A percentile compares a stretch with the other conserved stretches of the same genome.
Evolutionary conservation across 495 filamentous ascomycete genomes (phyloP).

Genomic region (Bryoglossum gracile): DNA sequence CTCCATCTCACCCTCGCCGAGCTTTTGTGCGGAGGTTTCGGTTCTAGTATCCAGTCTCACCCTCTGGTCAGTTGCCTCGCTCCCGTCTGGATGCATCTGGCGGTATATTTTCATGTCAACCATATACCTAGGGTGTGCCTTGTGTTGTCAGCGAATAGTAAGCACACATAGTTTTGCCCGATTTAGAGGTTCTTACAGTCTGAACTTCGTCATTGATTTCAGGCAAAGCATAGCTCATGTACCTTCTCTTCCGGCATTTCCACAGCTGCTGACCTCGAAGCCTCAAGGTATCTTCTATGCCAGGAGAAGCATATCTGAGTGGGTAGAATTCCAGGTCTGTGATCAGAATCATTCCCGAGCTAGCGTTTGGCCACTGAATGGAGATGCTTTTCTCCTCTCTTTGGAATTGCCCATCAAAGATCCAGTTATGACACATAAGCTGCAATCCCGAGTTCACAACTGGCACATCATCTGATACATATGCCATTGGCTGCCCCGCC

Average conservation of each 20-base stretch:
- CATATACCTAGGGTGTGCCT: constrained; percentile 3
- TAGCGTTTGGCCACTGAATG: no score
- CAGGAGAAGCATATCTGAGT: no score
- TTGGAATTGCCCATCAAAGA: constrained; percentile 1
- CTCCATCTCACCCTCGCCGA: neutral
- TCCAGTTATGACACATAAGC: neutral
- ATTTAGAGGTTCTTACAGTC: neutral
- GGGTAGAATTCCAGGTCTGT: no score
- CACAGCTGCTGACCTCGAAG: constrained; percentile 3
- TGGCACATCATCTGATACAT: constrained; percentile 2
- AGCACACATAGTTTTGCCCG: neutral
- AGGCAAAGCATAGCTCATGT: constrained; percentile 3
- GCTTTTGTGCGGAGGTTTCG: neutral
- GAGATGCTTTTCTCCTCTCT: no score
- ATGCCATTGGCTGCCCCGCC: neutral
- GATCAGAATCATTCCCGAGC: no score
- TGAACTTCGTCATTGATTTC: constrained; percentile 3
- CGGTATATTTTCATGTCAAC: constrained; percentile 2
- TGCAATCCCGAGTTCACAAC: neutral
- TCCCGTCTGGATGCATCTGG: constrained; percentile 1
- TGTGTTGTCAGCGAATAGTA: neutral
- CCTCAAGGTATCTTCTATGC: neutral
- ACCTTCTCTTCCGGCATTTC: no score
- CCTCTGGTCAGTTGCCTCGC: no score
- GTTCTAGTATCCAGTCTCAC: neutral